Conservation (phyloP, 2,329 filamentous ascomycete genomes). For the Mycosphaerella sp. region DNA sequence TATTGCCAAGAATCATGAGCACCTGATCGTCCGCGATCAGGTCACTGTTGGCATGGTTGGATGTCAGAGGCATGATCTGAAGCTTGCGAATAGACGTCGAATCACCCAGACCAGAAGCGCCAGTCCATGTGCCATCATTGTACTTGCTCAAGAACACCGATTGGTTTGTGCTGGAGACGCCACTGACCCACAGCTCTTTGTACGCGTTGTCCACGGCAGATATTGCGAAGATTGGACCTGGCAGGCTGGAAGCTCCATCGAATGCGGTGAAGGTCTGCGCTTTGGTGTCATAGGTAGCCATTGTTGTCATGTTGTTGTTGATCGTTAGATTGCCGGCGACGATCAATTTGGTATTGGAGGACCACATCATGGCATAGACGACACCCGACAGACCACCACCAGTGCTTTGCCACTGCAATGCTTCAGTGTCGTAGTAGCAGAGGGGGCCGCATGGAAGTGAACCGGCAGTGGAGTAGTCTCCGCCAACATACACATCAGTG, state of each 20-base stretch:
- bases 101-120: slow-evolving; percentile 58
- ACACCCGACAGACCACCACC: slow-evolving; percentile 65
- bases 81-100: slow-evolving; percentile 69
- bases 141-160: slow-evolving; percentile 77
- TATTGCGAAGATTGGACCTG: slow-evolving; percentile 73
- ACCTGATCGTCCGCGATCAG: slow-evolving; percentile 62
- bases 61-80: slow-evolving; percentile 69
- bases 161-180: slow-evolving; percentile 54
- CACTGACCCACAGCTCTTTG: slow-evolving; percentile 75
- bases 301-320: slow-evolving; percentile 57
- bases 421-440: slow-evolving; percentile 68
- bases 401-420: slow-evolving; percentile 72
- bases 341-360: slow-evolving; percentile 62
- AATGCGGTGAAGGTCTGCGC: slow-evolving; percentile 61
- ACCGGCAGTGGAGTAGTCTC: slow-evolving; percentile 76
- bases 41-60: slow-evolving; percentile 58
- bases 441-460: slow-evolving; percentile 74
- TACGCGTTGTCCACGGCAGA: slow-evolving; percentile 66
- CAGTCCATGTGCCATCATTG: slow-evolving; percentile 61
- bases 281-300: slow-evolving; percentile 68
- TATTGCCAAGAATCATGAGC: slow-evolving; percentile 77
- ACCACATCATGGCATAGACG: slow-evolving; percentile 70
- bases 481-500: slow-evolving; percentile 75
- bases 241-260: slow-evolving; percentile 58
- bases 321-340: slow-evolving; percentile 71